Base-by-base conservation (phyloP, 2,329 filamentous ascomycete species). In the Hymenoscyphus infarciens region DNA sequence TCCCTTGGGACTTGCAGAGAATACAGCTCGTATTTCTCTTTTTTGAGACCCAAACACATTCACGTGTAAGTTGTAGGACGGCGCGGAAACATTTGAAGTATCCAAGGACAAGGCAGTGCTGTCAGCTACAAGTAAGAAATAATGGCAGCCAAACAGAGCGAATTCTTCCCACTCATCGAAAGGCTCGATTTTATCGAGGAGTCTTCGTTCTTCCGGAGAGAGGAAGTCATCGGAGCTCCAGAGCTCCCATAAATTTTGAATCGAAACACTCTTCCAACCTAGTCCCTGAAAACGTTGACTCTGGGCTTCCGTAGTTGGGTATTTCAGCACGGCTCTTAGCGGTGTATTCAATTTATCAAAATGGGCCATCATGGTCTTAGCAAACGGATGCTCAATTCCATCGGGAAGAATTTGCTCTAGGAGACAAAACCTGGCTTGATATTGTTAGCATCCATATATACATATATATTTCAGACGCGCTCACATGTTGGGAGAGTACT, bases 141-240 rank as follows among this genome's bases (percentile, higher is more conserved):
- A 96, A 75, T 97, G 93, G 38, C 87, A 87, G 1, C 85, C 86
- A 74, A 96, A 97, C 0, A 97, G 79, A 2, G 89, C 87, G 72
- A 97, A 92, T 71, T 97, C 94, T 75, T 98, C 94, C 92, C 92
- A 97, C 76, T 97, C 93, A 74, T 98, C 94, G 72, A 98, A 97
- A 0, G 89, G 86, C 72, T 97, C 94, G 16, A 92, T 76, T 0
- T 77, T 72, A 69, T 97, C 88, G 15, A 97, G 77, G 11, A 77
- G 77, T 39, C 74, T 77, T 66, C 91, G 83, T 65, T 91, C 82
- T 1, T 80, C 75, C 1, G 81, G 71, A 5, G 79, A 80, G 22
- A 96, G 76, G 73, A 93, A 93, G 2, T 77, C 72, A 15, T 85
- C 79, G 67, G 90, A 85, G 11, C 83, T 85, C 93, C 93, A 97